phyloP scores from a whole-genome alignment of 176 grass and related monocot genomes.

The Aegilops sharonensis region DNA sequence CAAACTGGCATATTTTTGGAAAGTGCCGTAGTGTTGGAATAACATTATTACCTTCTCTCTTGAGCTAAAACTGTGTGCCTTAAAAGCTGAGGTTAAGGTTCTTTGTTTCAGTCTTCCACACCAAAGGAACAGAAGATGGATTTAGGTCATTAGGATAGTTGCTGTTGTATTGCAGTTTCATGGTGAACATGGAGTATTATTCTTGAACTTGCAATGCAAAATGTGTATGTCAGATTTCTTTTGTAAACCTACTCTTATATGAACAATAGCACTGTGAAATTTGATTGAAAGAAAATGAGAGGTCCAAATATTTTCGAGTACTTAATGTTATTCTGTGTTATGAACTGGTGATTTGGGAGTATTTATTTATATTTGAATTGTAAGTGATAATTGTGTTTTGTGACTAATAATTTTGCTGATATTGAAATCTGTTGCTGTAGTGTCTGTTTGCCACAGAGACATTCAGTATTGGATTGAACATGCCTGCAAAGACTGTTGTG shows the following conservation, averaged over 20 bases:
- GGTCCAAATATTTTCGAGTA: background rate
- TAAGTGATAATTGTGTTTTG: background rate
- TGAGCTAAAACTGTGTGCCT: background rate
- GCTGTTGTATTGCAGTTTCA: background rate
- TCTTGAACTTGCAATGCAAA: background rate
- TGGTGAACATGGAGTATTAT: background rate
- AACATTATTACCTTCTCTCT: too few relatives aligned
- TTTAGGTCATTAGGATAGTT: background rate
- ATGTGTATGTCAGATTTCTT: background rate
- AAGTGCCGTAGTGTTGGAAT: too few relatives aligned
- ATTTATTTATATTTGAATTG: constrained; percentile 6
- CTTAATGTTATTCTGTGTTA: background rate
- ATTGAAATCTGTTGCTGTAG: constrained; percentile 49
- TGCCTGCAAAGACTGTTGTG: constrained; percentile 98
- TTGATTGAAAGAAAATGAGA: background rate
- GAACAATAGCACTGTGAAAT: background rate
- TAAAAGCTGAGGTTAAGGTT: background rate
- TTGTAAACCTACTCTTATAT: background rate
- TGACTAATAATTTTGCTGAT: constrained; percentile 24
- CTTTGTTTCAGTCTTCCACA: background rate
- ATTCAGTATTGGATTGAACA: constrained; percentile 99
- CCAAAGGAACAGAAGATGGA: background rate
- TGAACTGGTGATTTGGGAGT: background rate
- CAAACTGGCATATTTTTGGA: background rate
- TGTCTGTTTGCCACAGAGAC: constrained; percentile 97